Base-by-base conservation (phyloP, 768 basidiomycete genomes). In the Tylopilus rubrobrunneus region DNA sequence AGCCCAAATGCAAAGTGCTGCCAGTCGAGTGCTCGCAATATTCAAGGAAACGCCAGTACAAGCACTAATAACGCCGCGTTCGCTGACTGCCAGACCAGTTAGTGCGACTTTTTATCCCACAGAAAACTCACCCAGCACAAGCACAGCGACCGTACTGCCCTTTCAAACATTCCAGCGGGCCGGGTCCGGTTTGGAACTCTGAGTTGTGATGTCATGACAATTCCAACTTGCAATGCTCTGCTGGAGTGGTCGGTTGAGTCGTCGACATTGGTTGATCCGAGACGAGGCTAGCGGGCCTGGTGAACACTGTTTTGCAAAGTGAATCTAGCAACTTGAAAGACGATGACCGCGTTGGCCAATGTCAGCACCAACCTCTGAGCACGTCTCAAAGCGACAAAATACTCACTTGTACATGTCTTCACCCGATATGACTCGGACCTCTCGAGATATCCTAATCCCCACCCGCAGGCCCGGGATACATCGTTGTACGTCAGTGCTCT, bases 161-260 rank as follows among this genome's bases (percentile, higher is more conserved):
- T n/a, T 42, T 23, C 9, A 6, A 28, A 47, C 3, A 11, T 12
- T 34, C 33, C 33, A 5, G 33, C 5, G 25, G 11, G 44, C 19
- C 5, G 25, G 11, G 44, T 25, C 45, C 40, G 28, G 50, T 47
- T 52, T 58, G 56, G 57, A 58, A 46, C 41, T 52, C 14, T 14
- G 33, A 34, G 12, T 7, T 25, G 40, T 57, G 29, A 49, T 36
- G 34, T 36, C 34, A 57, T 47, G 33, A 34, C 33, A 12, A 34
- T 34, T 34, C 33, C 33, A 12, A 34, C 33, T 34, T 34, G 10
- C 11, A 11, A 11, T 31, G 31, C 33, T 34, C 33, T 5, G 11
- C 33, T 34, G 11, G 33, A 12, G 33, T 34, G 11, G 33, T 12
- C 33, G 33, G 11, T 34, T 34, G 10, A 31, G 25, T 5, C 25